A percentile compares a stretch with the other conserved stretches of the same genome.
Conservation (phyloP, 208 protist genomes). For the Wallacemonas sp. region DNA sequence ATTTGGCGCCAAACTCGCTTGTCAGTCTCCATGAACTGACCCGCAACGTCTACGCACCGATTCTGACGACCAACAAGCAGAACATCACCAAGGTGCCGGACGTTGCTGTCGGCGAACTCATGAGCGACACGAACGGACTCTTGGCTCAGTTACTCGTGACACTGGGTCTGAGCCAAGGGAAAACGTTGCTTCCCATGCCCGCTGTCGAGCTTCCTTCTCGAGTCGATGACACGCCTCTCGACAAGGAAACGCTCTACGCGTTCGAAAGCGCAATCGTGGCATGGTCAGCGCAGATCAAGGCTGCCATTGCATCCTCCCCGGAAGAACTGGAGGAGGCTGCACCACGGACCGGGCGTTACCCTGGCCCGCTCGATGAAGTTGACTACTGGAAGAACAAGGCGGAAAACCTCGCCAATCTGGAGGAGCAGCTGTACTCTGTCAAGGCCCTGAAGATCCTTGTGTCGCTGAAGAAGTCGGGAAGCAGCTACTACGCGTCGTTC, state of each 20-base stretch:
- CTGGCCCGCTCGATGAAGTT: slow-evolving; percentile 93
- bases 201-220: slow-evolving; percentile 79
- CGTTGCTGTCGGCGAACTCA: slow-evolving; percentile 91
- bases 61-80: slow-evolving; percentile 80
- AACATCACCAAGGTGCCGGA: slow-evolving; percentile 91
- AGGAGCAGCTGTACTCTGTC: slow-evolving; percentile 92
- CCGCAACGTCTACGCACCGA: slow-evolving; percentile 85
- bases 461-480: slow-evolving; percentile 88
- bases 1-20: slow-evolving; percentile 69
- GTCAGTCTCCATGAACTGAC: slow-evolving; percentile 75
- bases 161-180: slow-evolving; percentile 90
- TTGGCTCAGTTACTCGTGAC: slow-evolving; percentile 89
- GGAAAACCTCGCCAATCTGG: slow-evolving; percentile 90
- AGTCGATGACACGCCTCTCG: slow-evolving; percentile 73
- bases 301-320: slow-evolving; percentile 83
- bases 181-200: slow-evolving; percentile 93
- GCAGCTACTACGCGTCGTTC: slow-evolving; percentile 89
- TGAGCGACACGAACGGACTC: slow-evolving; percentile 89
- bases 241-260: slow-evolving; percentile 90
- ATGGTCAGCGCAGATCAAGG: slow-evolving; percentile 92
- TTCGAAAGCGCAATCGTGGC: slow-evolving; percentile 92
- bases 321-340: slow-evolving; percentile 79
- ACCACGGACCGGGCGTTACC: slow-evolving; percentile 62
- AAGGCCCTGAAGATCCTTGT: slow-evolving; percentile 92
- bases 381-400: slow-evolving; percentile 95